phyloP scores from a whole-genome alignment of 805 yeast species.

The Teunomyces funiuensis region DNA sequence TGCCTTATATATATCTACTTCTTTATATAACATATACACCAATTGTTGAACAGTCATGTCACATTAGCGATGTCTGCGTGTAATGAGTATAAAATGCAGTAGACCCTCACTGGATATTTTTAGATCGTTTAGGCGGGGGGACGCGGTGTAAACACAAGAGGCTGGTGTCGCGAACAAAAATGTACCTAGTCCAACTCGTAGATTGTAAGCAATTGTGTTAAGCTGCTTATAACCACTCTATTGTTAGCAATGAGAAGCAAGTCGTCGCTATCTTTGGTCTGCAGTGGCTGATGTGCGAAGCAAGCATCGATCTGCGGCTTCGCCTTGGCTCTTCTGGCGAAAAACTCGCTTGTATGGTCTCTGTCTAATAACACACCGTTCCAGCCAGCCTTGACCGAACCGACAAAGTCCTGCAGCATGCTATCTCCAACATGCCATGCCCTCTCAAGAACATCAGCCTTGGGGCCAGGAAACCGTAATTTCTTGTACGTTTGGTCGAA shows the following conservation, averaged over 20 bases:
- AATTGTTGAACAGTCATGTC: no score
- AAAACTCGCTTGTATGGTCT: conserved; percentile 17
- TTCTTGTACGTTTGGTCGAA: conserved; percentile 35
- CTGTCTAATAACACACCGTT: conserved; percentile 59
- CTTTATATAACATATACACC: no score
- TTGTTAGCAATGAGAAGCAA: conserved; percentile 34
- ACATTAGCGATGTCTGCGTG: no score
- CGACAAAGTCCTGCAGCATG: conserved; percentile 51
- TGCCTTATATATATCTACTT: no score
- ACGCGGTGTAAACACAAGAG: no score
- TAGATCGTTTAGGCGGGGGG: no score
- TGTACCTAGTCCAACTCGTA: neutral
- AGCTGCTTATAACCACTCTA: conserved; percentile 26
- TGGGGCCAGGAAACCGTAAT: conserved; percentile 6
- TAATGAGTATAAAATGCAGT: no score
- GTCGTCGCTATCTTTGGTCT: conserved; percentile 10
- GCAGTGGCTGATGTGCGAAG: conserved; percentile 7
- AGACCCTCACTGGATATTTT: no score
- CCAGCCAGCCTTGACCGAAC: conserved; percentile 58
- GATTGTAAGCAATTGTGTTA: conserved; percentile 15
- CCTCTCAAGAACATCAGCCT: conserved; percentile 18
- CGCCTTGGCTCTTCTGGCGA: conserved; percentile 8
- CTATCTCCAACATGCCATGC: conserved; percentile 74
- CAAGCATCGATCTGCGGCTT: conserved; percentile 9
- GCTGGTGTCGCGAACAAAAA: no score